Conservation (phyloP, 2,329 filamentous ascomycete genomes). For the Lachnellula hyalina region DNA sequence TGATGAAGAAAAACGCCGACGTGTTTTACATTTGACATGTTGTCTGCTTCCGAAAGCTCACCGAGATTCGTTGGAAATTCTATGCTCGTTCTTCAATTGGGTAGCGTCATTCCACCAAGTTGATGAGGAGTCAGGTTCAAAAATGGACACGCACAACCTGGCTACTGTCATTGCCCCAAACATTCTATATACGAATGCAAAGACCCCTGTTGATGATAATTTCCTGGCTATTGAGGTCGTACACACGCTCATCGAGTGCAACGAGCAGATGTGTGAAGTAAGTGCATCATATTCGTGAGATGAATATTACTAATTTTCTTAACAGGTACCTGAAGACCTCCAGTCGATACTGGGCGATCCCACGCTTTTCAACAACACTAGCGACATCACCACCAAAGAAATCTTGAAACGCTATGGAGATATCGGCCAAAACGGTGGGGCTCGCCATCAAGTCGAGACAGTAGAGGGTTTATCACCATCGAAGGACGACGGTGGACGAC, state of each 20-base stretch:
- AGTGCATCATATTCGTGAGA: constrained; percentile 31
- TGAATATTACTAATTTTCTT: constrained; percentile 21
- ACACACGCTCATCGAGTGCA: constrained; percentile 82
- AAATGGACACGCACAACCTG: constrained; percentile 98
- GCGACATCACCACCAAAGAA: constrained; percentile 93
- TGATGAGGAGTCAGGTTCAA: constrained; percentile 93
- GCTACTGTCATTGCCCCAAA: constrained; percentile 97
- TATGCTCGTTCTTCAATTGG: constrained; percentile 97
- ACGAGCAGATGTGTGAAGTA: constrained; percentile 97
- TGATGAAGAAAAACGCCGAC: constrained; percentile 74
- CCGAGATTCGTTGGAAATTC: constrained; percentile 87
- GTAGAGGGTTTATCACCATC: constrained; percentile 47
- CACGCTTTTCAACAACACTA: constrained; percentile 70
- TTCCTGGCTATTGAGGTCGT: constrained; percentile 93
- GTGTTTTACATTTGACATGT: constrained; percentile 83
- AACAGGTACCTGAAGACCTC: constrained; percentile 86
- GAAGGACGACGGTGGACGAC: constrained; percentile 43
- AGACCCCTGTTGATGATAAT: constrained; percentile 73
- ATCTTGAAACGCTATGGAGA: constrained; percentile 92
- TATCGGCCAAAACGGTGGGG: constrained; percentile 47
- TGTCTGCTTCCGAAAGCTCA: constrained; percentile 90
- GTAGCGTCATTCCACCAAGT: constrained; percentile 95
- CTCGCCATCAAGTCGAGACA: constrained; percentile 55
- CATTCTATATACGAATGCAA: constrained; percentile 70
- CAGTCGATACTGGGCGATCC: constrained; percentile 81